Percentiles rank a stretch among this genome's conserved stretches.
Conservation (phyloP, 305 asterid genomes). For the Solanum hybrid region DNA sequence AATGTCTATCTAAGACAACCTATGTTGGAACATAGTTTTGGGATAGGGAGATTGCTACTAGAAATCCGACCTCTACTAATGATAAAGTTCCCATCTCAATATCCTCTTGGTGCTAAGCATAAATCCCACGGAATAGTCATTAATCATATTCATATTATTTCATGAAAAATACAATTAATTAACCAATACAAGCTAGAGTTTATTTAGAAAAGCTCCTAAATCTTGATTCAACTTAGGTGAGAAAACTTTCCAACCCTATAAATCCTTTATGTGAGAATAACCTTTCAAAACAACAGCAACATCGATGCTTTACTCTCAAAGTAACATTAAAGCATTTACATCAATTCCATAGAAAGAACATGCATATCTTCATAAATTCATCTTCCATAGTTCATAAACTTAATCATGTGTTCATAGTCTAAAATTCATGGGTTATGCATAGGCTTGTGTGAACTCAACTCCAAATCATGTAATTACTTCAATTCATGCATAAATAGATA, state of each 20-base stretch:
- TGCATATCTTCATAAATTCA: no score
- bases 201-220: background rate
- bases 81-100: background rate
- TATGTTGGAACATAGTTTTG: background rate
- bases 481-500: no score
- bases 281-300: background rate
- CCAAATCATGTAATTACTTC: background rate
- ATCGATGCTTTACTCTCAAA: background rate
- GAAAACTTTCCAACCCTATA: background rate
- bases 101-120: background rate
- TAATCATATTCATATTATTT: background rate
- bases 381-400: background rate
- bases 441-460: background rate
- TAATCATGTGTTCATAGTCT: background rate
- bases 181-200: background rate
- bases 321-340: no score
- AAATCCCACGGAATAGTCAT: background rate
- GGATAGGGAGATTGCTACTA: background rate
- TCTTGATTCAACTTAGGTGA: background rate
- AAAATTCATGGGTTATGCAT: background rate
- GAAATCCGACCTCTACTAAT: background rate
- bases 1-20: background rate
- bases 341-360: no score
- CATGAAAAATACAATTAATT: background rate
- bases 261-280: background rate